Evolutionary conservation across 108 stramenopile genomes (phyloP).

Genomic region (Fragilaria radians): DNA sequence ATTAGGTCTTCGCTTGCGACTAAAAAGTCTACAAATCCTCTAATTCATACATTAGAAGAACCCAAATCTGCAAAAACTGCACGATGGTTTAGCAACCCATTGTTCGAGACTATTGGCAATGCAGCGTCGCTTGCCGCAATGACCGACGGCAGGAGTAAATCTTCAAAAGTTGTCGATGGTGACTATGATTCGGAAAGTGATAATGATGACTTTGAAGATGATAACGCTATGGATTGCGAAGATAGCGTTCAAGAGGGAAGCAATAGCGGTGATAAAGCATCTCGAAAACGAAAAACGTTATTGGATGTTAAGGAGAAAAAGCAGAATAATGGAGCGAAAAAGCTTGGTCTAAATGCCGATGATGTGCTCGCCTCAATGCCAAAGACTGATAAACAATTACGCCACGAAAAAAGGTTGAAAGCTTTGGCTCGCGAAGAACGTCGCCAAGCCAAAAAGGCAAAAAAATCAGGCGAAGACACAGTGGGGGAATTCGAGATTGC

Average conservation of each 20-base stretch:
- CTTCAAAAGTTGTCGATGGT: conserved; percentile 3
- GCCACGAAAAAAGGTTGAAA: conserved; percentile 92
- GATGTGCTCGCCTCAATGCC: conserved; percentile 87
- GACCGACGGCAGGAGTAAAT: conserved; percentile 5
- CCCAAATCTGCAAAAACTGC: conserved; percentile 75
- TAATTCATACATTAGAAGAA: conserved; percentile 70
- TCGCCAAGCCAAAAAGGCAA: conserved; percentile 60
- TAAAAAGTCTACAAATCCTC: conserved; percentile 44
- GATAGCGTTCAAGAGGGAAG: conserved; percentile 28
- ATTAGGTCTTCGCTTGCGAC: no score
- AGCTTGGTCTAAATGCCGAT: conserved; percentile 48
- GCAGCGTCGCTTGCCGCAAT: conserved; percentile 51
- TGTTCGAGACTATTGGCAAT: conserved; percentile 82
- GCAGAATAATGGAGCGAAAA: conserved; percentile 16
- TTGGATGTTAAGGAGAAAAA: not conserved
- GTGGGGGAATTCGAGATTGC: conserved; percentile 72
- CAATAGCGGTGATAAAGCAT: not conserved
- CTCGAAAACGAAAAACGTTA: not conserved
- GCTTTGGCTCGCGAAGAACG: conserved; percentile 85
- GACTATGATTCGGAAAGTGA: conserved; percentile 16
- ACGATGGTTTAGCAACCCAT: conserved; percentile 92
- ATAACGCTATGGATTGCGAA: conserved; percentile 17
- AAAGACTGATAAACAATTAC: conserved; percentile 94
- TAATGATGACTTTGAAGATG: no score
- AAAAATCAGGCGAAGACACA: conserved; percentile 47